Conservation (phyloP, 192 early-diverging fungal genomes). For the Entomortierella lignicola region DNA sequence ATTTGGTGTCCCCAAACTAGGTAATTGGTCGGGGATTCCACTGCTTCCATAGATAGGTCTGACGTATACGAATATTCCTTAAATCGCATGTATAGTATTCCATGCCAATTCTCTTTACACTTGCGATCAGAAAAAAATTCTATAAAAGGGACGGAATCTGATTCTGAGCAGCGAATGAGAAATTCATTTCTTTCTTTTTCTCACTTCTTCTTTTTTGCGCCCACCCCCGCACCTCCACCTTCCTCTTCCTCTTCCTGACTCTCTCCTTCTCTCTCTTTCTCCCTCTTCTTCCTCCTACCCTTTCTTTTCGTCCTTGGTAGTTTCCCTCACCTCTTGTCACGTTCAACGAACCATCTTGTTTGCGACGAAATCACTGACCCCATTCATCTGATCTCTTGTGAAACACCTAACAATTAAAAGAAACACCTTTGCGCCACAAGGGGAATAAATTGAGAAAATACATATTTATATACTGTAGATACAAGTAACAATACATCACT, state of each 20-base stretch:
- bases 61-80: too few relatives aligned
- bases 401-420: background rate
- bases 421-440: background rate
- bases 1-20: too few relatives aligned
- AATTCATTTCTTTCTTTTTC: conserved; percentile 27
- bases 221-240: background rate
- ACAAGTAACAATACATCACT: too few relatives aligned
- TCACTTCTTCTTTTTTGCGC: background rate
- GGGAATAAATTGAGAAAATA: too few relatives aligned
- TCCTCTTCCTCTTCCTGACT: conserved; percentile 11
- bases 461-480: too few relatives aligned
- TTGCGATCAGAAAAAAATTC: background rate
- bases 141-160: conserved; percentile 14
- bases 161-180: conserved; percentile 12
- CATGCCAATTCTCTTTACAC: too few relatives aligned
- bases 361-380: background rate
- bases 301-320: conserved; percentile 1
- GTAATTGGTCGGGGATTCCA: too few relatives aligned
- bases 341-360: background rate
- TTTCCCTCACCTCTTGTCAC: background rate
- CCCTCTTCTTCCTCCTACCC: background rate
- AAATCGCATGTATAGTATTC: too few relatives aligned
- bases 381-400: too few relatives aligned
- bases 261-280: background rate
- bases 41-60: too few relatives aligned